Base-by-base conservation (phyloP, 2,329 filamentous ascomycete genomes). In the Xylariales sp. region DNA sequence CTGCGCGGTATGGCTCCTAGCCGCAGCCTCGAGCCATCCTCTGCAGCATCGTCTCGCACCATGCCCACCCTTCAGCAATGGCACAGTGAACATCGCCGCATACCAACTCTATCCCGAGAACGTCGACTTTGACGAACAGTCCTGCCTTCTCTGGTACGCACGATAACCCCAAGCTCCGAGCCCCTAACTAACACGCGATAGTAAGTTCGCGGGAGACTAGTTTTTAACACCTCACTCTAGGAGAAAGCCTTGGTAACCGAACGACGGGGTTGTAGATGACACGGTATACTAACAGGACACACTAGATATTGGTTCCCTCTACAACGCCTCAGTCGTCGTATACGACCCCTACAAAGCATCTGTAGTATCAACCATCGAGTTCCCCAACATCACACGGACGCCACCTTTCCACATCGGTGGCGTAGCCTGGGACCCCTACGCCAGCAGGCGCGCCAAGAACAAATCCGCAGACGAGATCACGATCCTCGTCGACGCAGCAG, bases 71-170 rank as follows among this genome's bases (percentile, higher is more conserved):
- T 67, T 73, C 39, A 23, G 67, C 32, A 73, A 65, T 5, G 71
- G 72, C 28, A 69, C 71, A 7, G 64, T 75, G 36, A 61, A 64
- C 3, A 68, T 75, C 32, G 67, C 64, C 14, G 70, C 72, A 7
- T 79, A 74, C 62, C 79, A 79, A 45, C 68, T 80, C 1, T 80
- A 80, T 45, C 78, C 79, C 10, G 78, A 80, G 58, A 80, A 80
- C 46, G 77, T 75, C 5, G 78, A 80, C 53, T 80, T 77, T 67
- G 76, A 80, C 67, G 58, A 69, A 5, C 67, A 75, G n/a, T 67
- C 69, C 18, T 80, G 78, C 55, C 69, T 78, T 32, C 62, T 78
- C 23, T 79, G 66, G 66, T 68, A 65, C 7, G 66, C 58, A 12
- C 46, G 46, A 23, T 30, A 49, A 16, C 3, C 14, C 10, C 23